phyloP scores from a whole-genome alignment of 2,329 filamentous ascomycete species.

The Epichloe sibirici region DNA sequence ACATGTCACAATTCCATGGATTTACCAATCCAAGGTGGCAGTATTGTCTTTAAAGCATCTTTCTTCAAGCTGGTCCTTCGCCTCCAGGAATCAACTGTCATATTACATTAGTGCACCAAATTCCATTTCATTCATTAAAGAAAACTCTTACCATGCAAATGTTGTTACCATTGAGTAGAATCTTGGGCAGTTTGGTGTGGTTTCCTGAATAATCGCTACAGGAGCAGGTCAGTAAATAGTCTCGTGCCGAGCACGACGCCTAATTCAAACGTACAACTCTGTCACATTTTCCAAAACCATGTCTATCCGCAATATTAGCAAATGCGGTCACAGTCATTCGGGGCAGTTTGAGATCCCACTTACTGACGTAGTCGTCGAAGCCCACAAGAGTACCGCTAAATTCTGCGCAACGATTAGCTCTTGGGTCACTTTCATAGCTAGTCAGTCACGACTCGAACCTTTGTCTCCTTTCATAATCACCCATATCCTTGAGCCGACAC shows the following conservation, averaged over 20 bases:
- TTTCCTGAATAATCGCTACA: conserved; percentile 78
- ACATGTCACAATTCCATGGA: background rate
- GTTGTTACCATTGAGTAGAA: conserved; percentile 94
- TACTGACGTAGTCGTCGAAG: conserved; percentile 99
- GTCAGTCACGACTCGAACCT: conserved; percentile 38
- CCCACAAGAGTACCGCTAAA: conserved; percentile 90
- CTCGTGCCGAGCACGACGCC: background rate
- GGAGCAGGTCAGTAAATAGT: conserved; percentile 5
- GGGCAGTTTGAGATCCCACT: conserved; percentile 31
- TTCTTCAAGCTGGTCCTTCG: conserved; percentile 43
- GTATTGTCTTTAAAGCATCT: background rate
- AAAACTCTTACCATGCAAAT: conserved; percentile 82
- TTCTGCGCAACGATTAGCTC: conserved; percentile 40
- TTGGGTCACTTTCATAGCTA: background rate
- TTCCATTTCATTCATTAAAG: background rate
- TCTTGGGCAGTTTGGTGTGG: conserved; percentile 83
- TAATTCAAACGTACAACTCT: conserved; percentile 58
- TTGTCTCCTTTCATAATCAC: conserved; percentile 99
- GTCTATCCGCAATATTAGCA: conserved; percentile 40
- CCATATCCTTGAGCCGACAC: conserved; percentile 95
- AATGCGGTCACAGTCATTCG: background rate
- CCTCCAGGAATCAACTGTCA: conserved; percentile 65
- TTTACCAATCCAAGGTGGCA: background rate
- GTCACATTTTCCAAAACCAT: conserved; percentile 98
- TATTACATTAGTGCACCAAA: background rate